Conservation (phyloP, 306 rosid genomes). For the Potentilla sterilis region DNA sequence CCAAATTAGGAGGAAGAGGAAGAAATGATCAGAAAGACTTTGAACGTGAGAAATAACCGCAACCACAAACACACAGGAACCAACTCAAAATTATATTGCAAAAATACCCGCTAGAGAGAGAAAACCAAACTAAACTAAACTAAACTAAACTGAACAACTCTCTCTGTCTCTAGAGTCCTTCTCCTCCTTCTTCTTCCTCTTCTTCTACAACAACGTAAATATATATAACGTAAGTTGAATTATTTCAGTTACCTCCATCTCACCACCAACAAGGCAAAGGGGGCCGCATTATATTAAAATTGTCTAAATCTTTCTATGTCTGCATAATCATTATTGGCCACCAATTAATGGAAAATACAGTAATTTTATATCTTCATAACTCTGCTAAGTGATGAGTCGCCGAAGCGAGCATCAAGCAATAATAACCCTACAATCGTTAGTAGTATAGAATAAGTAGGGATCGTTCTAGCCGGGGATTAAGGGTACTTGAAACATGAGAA, state of each 20-base stretch:
- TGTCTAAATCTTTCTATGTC: background rate
- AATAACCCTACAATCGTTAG: too few species aligned
- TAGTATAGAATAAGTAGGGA: too few species aligned
- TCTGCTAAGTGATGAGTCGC: too few species aligned
- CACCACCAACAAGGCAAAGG: background rate
- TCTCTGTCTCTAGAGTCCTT: background rate
- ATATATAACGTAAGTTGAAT: background rate
- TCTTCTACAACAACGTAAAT: background rate
- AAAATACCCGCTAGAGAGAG: constrained; percentile 32
- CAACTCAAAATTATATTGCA: constrained; percentile 22
- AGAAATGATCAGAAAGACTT: background rate
- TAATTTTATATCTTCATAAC: background rate
- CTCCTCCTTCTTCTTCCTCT: background rate
- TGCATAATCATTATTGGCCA: background rate
- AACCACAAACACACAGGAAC: constrained; percentile 23
- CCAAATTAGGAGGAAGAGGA: constrained; percentile 16
- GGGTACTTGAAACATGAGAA: too few species aligned
- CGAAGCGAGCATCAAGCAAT: too few species aligned
- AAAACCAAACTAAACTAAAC: too few species aligned
- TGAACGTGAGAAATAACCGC: constrained; percentile 27
- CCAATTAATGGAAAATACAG: background rate
- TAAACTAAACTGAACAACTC: too few species aligned
- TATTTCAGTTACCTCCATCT: background rate
- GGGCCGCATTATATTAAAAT: background rate
- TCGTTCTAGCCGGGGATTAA: too few species aligned